phyloP scores from a whole-genome alignment of 2,329 filamentous ascomycete species.

The Chaetomiaceae sp. region DNA sequence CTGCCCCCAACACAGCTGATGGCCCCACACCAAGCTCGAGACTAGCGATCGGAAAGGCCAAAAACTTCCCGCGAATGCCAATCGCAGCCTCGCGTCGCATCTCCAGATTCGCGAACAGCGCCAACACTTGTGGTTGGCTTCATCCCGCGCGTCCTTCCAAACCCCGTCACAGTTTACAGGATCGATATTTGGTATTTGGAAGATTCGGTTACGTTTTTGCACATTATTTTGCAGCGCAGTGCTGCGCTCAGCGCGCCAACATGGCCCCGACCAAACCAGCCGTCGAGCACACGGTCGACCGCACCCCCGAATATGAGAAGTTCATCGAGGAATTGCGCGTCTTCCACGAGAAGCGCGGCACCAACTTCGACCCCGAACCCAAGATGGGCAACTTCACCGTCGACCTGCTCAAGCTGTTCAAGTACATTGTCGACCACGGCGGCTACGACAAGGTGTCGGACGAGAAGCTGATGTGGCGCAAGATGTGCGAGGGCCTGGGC shows the following conservation, averaged over 20 bases:
- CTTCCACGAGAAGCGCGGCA: conserved; percentile 77
- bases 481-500: conserved; percentile 70
- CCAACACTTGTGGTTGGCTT: background rate
- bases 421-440: conserved; percentile 68
- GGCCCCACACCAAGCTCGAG: background rate
- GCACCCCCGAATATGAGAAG: conserved; percentile 67
- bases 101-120: background rate
- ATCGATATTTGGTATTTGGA: background rate
- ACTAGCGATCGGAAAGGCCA: background rate
- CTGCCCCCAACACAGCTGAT: too few relatives aligned
- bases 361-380: conserved; percentile 72
- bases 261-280: conserved; percentile 34
- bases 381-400: conserved; percentile 74
- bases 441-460: conserved; percentile 82
- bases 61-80: conserved; percentile 15
- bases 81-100: conserved; percentile 16
- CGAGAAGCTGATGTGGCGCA: conserved; percentile 82
- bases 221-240: conserved; percentile 1
- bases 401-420: conserved; percentile 74
- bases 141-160: conserved; percentile 2
- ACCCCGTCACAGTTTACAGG: too few relatives aligned
- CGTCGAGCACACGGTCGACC: conserved; percentile 46
- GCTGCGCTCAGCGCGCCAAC: conserved; percentile 23
- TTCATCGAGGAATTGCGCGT: conserved; percentile 70
- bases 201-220: background rate